phyloP scores from a whole-genome alignment of 1,284 basidiomycete genomes.

The Puccinia polysora region DNA sequence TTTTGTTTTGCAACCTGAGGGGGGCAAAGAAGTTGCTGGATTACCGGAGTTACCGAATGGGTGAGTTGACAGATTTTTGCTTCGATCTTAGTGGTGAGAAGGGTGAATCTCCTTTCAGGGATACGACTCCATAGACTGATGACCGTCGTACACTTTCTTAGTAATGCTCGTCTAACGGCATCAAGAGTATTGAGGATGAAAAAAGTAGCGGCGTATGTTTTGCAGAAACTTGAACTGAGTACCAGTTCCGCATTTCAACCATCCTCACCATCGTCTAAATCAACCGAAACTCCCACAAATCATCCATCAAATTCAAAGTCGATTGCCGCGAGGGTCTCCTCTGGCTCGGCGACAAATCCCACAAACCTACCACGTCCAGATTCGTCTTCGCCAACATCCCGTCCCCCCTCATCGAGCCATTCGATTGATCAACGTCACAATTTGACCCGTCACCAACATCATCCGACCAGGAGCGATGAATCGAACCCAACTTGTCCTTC shows the following conservation, averaged over 20 bases:
- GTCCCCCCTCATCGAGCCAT: constrained; percentile 16
- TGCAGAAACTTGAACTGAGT: constrained; percentile 70
- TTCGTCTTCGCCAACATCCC: background rate
- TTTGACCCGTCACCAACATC: background rate
- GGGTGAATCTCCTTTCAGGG: no score
- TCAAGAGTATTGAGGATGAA: constrained; percentile 75
- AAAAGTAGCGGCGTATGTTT: constrained; percentile 78
- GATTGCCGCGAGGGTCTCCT: background rate
- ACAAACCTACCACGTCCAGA: background rate
- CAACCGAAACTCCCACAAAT: constrained; percentile 32
- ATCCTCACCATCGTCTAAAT: constrained; percentile 46
- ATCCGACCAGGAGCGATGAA: background rate
- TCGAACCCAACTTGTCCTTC: constrained; percentile 31
- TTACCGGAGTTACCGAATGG: constrained; percentile 71
- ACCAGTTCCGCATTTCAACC: constrained; percentile 50
- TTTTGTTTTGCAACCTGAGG: constrained; percentile 74
- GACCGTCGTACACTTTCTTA: constrained; percentile 53
- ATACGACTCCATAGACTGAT: no score
- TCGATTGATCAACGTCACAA: background rate
- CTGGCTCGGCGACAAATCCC: background rate
- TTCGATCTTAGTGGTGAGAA: no score
- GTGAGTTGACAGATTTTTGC: constrained; percentile 58
- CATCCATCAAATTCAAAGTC: constrained; percentile 16
- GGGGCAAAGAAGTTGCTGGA: constrained; percentile 59
- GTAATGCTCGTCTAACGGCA: constrained; percentile 80